These are phyloP conservation scores for Tripidium arundinaceum DNA, from an alignment of 202 grass and related monocot species.

Conservation along the genomic window DNA sequence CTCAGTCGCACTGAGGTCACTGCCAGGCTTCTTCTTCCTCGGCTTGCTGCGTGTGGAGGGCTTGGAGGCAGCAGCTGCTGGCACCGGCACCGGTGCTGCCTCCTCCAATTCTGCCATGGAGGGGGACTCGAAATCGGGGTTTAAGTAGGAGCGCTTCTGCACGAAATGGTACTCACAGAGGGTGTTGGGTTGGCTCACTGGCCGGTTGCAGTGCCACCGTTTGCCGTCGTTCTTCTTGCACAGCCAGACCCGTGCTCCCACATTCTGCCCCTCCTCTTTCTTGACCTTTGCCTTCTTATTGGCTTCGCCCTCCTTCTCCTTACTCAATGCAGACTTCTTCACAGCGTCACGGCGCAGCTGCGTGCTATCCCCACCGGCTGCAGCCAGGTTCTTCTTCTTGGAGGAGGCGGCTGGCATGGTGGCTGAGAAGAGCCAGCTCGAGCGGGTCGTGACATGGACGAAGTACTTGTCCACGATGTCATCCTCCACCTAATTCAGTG, in stretches of 20 bases:
- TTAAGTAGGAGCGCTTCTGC: slow-evolving; percentile 36
- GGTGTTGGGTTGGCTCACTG: slow-evolving; percentile 35
- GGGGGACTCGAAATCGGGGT: background rate
- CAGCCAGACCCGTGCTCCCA: background rate
- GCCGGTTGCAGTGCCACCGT: slow-evolving; percentile 48
- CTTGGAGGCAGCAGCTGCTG: background rate
- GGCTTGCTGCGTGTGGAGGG: slow-evolving; percentile 5
- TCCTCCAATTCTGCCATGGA: background rate
- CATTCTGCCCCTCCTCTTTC: background rate
- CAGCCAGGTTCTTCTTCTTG: slow-evolving; percentile 10
- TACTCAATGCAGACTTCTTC: background rate
- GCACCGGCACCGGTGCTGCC: no score
- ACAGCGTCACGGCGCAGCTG: background rate
- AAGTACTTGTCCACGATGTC: slow-evolving; percentile 32
- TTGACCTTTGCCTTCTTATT: background rate
- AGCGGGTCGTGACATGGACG: slow-evolving; percentile 14
- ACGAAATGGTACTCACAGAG: slow-evolving; percentile 60
- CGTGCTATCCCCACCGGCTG: background rate
- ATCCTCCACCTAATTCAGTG: slow-evolving; percentile 27
- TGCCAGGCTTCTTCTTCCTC: slow-evolving; percentile 28
- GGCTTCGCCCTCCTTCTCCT: background rate
- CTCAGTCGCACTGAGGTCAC: background rate
- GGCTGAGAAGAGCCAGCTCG: slow-evolving; percentile 38
- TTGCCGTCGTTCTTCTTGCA: slow-evolving; percentile 85
- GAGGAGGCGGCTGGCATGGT: background rate